These are phyloP conservation scores for Monosporascus sp. DNA, from an alignment of 2,329 filamentous ascomycete species.

Conservation along the genomic window DNA sequence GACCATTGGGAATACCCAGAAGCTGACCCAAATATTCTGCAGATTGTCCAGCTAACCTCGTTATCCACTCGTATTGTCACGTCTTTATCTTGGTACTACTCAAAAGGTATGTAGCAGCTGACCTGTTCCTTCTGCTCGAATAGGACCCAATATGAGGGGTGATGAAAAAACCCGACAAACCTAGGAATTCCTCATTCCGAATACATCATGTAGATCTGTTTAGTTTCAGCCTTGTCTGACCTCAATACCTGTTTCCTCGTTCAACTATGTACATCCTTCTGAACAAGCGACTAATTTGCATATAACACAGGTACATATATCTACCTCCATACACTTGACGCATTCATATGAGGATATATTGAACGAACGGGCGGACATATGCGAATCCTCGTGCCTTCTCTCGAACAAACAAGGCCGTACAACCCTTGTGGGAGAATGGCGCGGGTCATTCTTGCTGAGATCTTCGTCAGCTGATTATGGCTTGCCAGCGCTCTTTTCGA, in stretches of 20 bases:
- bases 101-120: slow-evolving; percentile 41
- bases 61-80: not conserved
- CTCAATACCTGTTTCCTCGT: slow-evolving; percentile 22
- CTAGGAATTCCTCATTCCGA: slow-evolving; percentile 65
- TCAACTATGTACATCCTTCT: slow-evolving; percentile 11
- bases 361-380: slow-evolving; percentile 69
- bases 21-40: slow-evolving; percentile 10
- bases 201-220: slow-evolving; percentile 60
- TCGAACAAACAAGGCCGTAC: slow-evolving; percentile 55
- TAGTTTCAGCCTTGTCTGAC: slow-evolving; percentile 69
- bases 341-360: slow-evolving; percentile 54
- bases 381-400: slow-evolving; percentile 45
- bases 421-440: slow-evolving; percentile 51
- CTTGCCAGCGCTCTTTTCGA: slow-evolving; percentile 5
- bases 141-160: slow-evolving; percentile 33
- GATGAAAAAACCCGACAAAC: slow-evolving; percentile 57
- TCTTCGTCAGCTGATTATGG: slow-evolving; percentile 58
- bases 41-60: not conserved
- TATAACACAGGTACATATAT: slow-evolving; percentile 37
- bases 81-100: not conserved
- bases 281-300: slow-evolving; percentile 31
- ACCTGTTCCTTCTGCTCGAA: slow-evolving; percentile 5
- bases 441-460: slow-evolving; percentile 57
- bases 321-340: slow-evolving; percentile 10
- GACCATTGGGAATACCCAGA: not conserved